Percentiles rank a stretch among this genome's conserved stretches.
Evolutionary conservation across 345 rosid genomes (phyloP).

Genomic region (Heritiera littoralis): DNA sequence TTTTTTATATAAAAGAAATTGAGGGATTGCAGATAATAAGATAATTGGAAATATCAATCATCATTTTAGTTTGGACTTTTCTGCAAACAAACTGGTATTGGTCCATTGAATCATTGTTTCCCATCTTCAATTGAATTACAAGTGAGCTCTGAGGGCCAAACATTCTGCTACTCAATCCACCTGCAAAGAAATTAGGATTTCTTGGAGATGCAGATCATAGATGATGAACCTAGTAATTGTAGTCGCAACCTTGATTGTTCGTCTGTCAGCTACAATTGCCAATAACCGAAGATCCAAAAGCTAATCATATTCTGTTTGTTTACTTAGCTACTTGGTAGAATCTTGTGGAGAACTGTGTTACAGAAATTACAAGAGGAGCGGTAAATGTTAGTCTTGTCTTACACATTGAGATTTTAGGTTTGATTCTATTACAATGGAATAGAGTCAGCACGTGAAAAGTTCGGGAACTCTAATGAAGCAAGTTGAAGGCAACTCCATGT

Average conservation of each 20-base stretch:
- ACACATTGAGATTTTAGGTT: neutral
- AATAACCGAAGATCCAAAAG: accelerated
- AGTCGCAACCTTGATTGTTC: neutral
- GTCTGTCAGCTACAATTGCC: no score
- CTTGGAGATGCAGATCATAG: neutral
- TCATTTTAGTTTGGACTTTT: no score
- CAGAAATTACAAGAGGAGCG: neutral
- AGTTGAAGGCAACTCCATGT: no score
- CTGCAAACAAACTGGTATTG: no score
- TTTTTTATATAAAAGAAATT: no score
- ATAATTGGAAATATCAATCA: no score
- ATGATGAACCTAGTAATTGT: neutral
- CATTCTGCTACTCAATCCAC: no score
- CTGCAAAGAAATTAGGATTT: no score
- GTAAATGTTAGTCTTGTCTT: neutral
- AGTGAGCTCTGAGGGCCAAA: no score
- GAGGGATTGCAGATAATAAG: no score
- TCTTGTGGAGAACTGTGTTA: neutral
- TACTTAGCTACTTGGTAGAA: neutral
- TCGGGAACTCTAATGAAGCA: neutral
- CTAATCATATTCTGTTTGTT: neutral
- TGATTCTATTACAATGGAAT: neutral
- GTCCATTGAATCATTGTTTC: no score
- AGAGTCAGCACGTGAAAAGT: neutral
- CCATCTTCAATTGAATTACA: no score